Evolutionary conservation across 2,329 filamentous ascomycete genomes (phyloP).

Genomic region (Emydomyces testavorans): DNA sequence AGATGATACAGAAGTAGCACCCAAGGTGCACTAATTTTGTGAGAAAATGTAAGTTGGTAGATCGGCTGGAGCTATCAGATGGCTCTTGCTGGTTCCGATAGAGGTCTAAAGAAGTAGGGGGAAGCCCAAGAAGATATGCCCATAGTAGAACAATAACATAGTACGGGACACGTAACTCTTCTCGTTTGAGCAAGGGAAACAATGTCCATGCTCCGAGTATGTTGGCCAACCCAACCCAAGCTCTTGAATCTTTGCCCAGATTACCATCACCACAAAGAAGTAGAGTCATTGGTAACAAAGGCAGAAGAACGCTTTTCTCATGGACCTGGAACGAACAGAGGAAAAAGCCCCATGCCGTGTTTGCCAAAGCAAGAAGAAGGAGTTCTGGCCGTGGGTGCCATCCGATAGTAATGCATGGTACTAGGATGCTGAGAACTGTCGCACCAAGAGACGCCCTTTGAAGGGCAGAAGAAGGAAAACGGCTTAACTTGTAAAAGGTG

Average conservation of each 20-base stretch:
- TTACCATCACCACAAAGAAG: slow-evolving; percentile 69
- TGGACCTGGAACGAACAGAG: slow-evolving; percentile 97
- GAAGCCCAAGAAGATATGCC: slow-evolving; percentile 81
- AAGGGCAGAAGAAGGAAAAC: slow-evolving; percentile 58
- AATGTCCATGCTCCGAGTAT: slow-evolving; percentile 82
- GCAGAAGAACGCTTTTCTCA: slow-evolving; percentile 90
- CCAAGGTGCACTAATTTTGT: slow-evolving; percentile 60
- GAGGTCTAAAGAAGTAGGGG: slow-evolving; percentile 59
- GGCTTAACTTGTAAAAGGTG: slow-evolving; percentile 75
- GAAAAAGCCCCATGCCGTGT: slow-evolving; percentile 93
- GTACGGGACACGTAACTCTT: slow-evolving; percentile 76
- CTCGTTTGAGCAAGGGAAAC: slow-evolving; percentile 77
- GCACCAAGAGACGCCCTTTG: slow-evolving; percentile 63
- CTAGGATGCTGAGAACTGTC: slow-evolving; percentile 64
- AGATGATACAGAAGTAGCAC: slow-evolving; percentile 67
- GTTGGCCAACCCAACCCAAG: slow-evolving; percentile 96
- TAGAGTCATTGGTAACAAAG: slow-evolving; percentile 84
- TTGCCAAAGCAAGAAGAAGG: slow-evolving; percentile 66
- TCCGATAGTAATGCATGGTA: slow-evolving; percentile 70
- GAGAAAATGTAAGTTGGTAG: slow-evolving; percentile 41
- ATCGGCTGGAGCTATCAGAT: slow-evolving; percentile 28
- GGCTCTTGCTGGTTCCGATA: slow-evolving; percentile 45
- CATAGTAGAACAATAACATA: slow-evolving; percentile 73
- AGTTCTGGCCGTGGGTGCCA: slow-evolving; percentile 64
- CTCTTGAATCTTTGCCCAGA: slow-evolving; percentile 60